These are phyloP conservation scores for Pulveroboletus sp. DNA, from an alignment of 768 basidiomycete species.

Conservation along the genomic window DNA sequence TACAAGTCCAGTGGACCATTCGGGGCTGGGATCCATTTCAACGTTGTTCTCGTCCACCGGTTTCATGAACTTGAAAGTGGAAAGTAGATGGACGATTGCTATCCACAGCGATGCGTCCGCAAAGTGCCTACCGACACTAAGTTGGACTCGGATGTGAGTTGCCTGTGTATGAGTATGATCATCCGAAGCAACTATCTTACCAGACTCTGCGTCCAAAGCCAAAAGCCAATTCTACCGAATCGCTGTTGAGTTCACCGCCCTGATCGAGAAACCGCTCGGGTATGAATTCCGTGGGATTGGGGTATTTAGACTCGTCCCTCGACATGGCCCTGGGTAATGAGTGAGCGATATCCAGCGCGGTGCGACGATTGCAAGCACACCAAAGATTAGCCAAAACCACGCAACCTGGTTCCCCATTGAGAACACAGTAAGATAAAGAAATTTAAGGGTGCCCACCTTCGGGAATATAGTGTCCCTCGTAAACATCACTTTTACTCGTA, in stretches of 20 bases:
- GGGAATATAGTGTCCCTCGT: slow-evolving; percentile 24
- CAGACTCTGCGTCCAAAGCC: slow-evolving; percentile 32
- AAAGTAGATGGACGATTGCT: slow-evolving; percentile 28
- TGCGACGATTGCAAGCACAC: slow-evolving; percentile 9
- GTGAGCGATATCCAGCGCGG: slow-evolving; percentile 5
- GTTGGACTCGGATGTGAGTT: slow-evolving; percentile 3
- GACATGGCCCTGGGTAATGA: slow-evolving; percentile 27
- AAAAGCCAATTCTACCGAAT: slow-evolving; percentile 22
- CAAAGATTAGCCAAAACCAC: slow-evolving; percentile 31
- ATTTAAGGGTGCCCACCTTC: slow-evolving; percentile 18
- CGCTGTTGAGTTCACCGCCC: slow-evolving; percentile 25
- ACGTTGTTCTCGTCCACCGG: slow-evolving; percentile 23
- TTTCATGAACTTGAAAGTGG: slow-evolving; percentile 30
- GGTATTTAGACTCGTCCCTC: slow-evolving; percentile 24
- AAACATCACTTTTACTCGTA: slow-evolving; percentile 25
- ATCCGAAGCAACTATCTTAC: slow-evolving; percentile 4
- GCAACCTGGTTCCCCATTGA: slow-evolving; percentile 23
- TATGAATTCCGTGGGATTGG: slow-evolving; percentile 24
- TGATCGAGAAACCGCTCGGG: slow-evolving; percentile 28
- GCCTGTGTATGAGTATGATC: background rate
- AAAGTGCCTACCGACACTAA: slow-evolving; percentile 29
- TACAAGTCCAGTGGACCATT: slow-evolving; percentile 27
- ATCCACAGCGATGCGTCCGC: slow-evolving; percentile 33
- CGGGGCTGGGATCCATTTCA: slow-evolving; percentile 23
- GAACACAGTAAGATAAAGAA: background rate